phyloP scores from a whole-genome alignment of 352 stramenopile species.

The Phytophthora vignae region DNA sequence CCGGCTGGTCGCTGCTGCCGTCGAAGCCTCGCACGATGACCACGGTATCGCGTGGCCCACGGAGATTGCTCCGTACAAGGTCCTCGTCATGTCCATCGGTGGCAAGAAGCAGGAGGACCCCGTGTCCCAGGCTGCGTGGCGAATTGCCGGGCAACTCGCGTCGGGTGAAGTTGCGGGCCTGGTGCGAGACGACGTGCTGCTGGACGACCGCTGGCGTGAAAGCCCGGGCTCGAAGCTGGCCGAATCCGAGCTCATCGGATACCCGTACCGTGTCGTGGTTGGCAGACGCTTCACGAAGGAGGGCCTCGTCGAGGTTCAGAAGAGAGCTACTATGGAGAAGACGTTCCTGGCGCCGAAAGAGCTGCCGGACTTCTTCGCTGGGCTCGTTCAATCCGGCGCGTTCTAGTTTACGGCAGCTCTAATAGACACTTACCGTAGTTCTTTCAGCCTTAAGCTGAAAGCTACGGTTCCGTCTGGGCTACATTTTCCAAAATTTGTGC shows the following conservation, averaged over 20 bases:
- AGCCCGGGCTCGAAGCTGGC: constrained; percentile 82
- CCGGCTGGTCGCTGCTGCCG: constrained; percentile 79
- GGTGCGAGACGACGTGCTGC: constrained; percentile 66
- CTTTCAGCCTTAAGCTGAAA: too few species aligned
- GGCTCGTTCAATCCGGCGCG: constrained; percentile 20
- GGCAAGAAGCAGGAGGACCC: constrained; percentile 62
- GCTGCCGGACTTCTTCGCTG: constrained; percentile 50
- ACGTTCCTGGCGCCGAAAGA: constrained; percentile 58
- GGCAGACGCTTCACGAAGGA: constrained; percentile 83
- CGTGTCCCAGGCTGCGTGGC: constrained; percentile 49
- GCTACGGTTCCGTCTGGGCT: too few species aligned
- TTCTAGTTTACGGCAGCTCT: constrained; percentile 16
- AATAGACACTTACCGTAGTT: background rate
- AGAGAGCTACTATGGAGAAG: constrained; percentile 71
- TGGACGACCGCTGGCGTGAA: constrained; percentile 87
- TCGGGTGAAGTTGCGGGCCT: constrained; percentile 40
- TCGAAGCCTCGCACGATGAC: constrained; percentile 83
- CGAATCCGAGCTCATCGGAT: constrained; percentile 88
- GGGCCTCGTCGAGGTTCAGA: constrained; percentile 81
- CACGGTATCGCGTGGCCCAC: constrained; percentile 85
- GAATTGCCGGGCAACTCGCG: constrained; percentile 65
- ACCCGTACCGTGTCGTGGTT: constrained; percentile 86
- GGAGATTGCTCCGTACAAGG: constrained; percentile 84
- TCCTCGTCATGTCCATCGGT: constrained; percentile 81
- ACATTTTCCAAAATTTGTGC: too few species aligned